Percentiles rank a stretch among this genome's conserved stretches.
Conservation (phyloP, 2,329 filamentous ascomycete species). For the Colletotrichum limetticola region DNA sequence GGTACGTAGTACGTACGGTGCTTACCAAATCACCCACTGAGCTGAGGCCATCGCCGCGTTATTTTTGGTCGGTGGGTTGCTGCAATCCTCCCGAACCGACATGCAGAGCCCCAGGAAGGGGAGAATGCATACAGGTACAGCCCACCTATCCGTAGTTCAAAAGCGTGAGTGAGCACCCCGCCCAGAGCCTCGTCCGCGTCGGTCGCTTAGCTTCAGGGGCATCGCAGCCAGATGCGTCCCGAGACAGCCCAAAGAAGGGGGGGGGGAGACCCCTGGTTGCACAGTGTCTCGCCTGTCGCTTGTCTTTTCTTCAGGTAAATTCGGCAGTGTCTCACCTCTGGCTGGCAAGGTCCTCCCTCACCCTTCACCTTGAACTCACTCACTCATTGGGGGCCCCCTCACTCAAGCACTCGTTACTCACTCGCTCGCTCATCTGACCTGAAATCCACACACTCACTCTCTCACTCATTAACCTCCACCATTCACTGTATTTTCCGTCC, state of each 20-base stretch:
- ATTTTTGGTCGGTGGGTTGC: neutral
- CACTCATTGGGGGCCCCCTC: neutral
- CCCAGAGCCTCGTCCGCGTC: conserved; percentile 21
- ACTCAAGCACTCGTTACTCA: too few relatives aligned
- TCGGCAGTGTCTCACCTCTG: neutral
- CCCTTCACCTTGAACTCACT: neutral
- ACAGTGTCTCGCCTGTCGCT: conserved; percentile 10
- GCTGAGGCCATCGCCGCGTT: neutral
- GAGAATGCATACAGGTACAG: too few relatives aligned
- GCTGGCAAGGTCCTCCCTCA: neutral
- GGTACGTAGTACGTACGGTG: neutral
- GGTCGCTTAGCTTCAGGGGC: conserved; percentile 14
- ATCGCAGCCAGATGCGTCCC: conserved; percentile 1
- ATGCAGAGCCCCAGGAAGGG: too few relatives aligned
- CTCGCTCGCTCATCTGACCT: too few relatives aligned
- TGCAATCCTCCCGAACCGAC: neutral
- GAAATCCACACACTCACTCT: neutral
- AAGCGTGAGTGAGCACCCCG: neutral
- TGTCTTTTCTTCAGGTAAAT: neutral
- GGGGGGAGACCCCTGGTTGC: neutral
- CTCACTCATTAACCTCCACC: neutral
- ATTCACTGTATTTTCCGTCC: neutral
- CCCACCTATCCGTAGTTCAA: too few relatives aligned
- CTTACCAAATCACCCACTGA: neutral
- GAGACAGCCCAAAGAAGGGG: neutral